phyloP scores from a whole-genome alignment of 2,329 filamentous ascomycete genomes.

The Scedosporium aurantiacum region DNA sequence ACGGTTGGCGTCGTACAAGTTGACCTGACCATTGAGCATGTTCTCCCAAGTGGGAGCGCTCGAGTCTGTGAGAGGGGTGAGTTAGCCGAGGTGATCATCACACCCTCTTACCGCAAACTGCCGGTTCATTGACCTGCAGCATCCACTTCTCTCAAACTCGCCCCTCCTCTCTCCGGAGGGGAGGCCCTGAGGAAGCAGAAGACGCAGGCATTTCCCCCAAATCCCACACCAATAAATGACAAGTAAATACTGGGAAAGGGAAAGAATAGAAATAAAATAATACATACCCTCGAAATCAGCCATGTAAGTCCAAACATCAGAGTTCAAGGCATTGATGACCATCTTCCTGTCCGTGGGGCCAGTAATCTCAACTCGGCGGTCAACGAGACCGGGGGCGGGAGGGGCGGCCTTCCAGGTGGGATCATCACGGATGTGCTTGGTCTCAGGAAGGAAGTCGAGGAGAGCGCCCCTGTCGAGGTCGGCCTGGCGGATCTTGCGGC shows the following conservation, averaged over 20 bases:
- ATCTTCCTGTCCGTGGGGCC: slow-evolving; percentile 97
- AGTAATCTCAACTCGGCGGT: slow-evolving; percentile 93
- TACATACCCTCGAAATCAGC: slow-evolving; percentile 87
- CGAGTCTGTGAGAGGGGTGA: slow-evolving; percentile 51
- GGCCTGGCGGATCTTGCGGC: slow-evolving; percentile 74
- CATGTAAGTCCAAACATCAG: slow-evolving; percentile 98
- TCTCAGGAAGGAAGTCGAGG: slow-evolving; percentile 92
- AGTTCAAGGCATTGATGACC: slow-evolving; percentile 95
- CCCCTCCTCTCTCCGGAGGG: background rate
- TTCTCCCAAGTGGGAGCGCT: slow-evolving; percentile 97
- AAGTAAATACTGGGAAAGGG: background rate
- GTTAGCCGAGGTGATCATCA: too few relatives aligned
- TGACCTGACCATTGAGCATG: slow-evolving; percentile 97
- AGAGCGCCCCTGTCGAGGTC: slow-evolving; percentile 84
- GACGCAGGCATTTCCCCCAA: too few relatives aligned
- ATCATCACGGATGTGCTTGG: slow-evolving; percentile 88
- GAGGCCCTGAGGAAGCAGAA: too few relatives aligned
- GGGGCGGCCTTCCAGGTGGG: slow-evolving; percentile 86
- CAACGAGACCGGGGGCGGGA: slow-evolving; percentile 83
- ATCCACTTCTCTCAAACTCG: background rate
- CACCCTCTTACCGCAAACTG: too few relatives aligned
- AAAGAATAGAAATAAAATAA: background rate
- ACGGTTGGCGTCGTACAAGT: slow-evolving; percentile 92
- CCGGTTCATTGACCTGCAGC: too few relatives aligned
- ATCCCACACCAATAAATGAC: too few relatives aligned